Evolutionary conservation across 805 yeast species (phyloP), one percentile per base, ranked within the genome.

Genomic region (Clavispora asparagi): DNA sequence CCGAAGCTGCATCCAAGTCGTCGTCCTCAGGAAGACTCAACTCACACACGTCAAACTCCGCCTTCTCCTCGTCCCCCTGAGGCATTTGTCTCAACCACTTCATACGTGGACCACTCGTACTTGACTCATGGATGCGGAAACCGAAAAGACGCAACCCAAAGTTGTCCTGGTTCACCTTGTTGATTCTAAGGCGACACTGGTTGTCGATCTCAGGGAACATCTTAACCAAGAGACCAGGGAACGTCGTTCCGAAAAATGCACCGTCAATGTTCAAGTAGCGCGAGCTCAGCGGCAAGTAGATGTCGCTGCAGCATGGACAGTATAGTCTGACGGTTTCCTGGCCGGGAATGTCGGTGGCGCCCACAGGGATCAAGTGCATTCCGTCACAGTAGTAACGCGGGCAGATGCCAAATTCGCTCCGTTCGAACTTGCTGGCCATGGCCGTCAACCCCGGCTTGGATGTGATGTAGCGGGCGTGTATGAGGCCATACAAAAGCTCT

Each of bases 241-340:
- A 94, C 31, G 95, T 83, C 0, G 98, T 89, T 6, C 99, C 98
- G 71, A 95, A 94, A 59, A 85, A 94, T 1, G 98, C 97, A 6
- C 99, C 99, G 65, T 94, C 99, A 38, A 94, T 80, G 60, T 88
- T 87, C 47, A 87, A 70, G 65, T 87, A 91, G 51, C 96, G 75
- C n/a, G 91, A 82, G 46, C 90, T 83, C 46, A 85, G 81, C 1
- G 98, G 98, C 42, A 89, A 68, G 65, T 94, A 94, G 36, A 92
- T 75, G 60, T 94, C 99, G 60, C 84, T 81, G 67, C 99, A 94
- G 62, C 92, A 83, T 1, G 99, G 97, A 68, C 99, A 94, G 64
- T 84, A 94, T 41, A 94, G 75, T 54, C 97, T 70, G 39, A 94
- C 96, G 0, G 97, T 88, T 64, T 90, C 96, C 54, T 81, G 82